Percentiles rank a stretch among this genome's conserved stretches.
Evolutionary conservation across 2,329 filamentous ascomycete species (phyloP).

Genomic region (Volutella citrinella): DNA sequence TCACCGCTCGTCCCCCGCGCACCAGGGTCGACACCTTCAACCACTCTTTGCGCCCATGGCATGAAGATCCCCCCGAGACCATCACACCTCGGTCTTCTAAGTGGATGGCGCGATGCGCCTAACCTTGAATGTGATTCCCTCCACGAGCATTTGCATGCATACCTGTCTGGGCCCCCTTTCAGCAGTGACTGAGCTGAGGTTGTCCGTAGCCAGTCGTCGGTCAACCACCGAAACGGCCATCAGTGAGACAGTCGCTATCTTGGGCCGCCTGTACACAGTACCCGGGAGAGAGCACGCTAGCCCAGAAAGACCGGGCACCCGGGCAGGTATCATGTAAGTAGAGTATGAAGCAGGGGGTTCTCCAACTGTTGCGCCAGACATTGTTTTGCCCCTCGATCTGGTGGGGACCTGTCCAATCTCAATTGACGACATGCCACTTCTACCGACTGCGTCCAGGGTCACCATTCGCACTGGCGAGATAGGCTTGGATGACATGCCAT

Average conservation of each 20-base stretch:
- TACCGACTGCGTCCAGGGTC: too few species aligned
- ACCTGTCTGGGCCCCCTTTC: too few species aligned
- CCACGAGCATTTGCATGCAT: slow-evolving; percentile 5
- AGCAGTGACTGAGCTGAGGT: too few species aligned
- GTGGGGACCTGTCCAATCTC: slow-evolving; percentile 26
- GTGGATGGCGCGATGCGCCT: slow-evolving; percentile 13
- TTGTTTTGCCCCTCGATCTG: slow-evolving; percentile 23
- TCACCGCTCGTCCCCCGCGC: slow-evolving; percentile 24
- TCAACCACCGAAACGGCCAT: slow-evolving; percentile 10
- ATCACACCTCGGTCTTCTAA: slow-evolving; percentile 7
- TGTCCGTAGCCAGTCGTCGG: slow-evolving; percentile 9
- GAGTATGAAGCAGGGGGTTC: slow-evolving; percentile 6
- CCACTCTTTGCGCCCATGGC: slow-evolving; percentile 9
- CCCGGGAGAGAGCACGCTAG: too few species aligned
- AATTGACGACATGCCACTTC: slow-evolving; percentile 23
- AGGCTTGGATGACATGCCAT: slow-evolving; percentile 4
- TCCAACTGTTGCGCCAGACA: slow-evolving; percentile 7
- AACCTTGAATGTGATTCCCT: slow-evolving; percentile 7
- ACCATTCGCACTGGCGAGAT: too few species aligned
- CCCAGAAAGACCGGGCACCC: too few species aligned
- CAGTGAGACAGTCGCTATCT: neutral
- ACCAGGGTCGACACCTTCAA: slow-evolving; percentile 11
- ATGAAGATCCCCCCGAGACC: slow-evolving; percentile 12
- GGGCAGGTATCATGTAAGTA: too few species aligned
- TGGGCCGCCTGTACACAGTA: slow-evolving; percentile 6